Base-by-base conservation (phyloP, 2,329 filamentous ascomycete species). In the Dothideomycetes sp. region DNA sequence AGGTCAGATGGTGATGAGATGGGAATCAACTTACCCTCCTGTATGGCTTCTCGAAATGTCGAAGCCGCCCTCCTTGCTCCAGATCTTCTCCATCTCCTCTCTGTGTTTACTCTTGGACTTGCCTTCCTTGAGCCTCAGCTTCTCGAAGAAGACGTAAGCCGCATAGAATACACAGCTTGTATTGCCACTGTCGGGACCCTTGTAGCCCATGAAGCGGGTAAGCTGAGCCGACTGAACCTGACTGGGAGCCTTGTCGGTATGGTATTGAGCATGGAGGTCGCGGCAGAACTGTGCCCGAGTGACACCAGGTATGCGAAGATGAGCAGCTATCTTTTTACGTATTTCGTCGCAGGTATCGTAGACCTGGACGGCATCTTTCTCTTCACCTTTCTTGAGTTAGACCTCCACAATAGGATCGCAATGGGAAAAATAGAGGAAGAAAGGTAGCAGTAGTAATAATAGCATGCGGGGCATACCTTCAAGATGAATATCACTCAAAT, bases 81-180 rank as follows among this genome's bases (percentile, higher is more conserved):
- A 63, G 3, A 49, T 45, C 4, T 47, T 42, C 52, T 77, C 72
- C 69, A 77, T 75, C 41, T 70, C 65, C 44, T 60, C 36, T 10
- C 73, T 57, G 49, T 67, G 64, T 50, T 69, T 63, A 14, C 54
- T 62, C 59, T 77, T 77, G 33, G 65, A 58, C 53, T 71, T 75
- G 0, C 59, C 57, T 38, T 72, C 60, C 49, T 63, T 63, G 39
- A 77, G 55, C 12, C 73, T 57, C 47, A 70, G 45, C 59, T 77
- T 78, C 58, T 79, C 73, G 48, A 78, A 78, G 52, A 68, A 75
- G 15, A 74, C 64, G 49, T 77, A 78, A 0, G 60, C 63, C 3
- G 64, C 66, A 47, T 78, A 77, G 49, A 68, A 78, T 1, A 69
- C 58, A 7, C 48, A 47, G 38, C 59, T 69, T 3, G 63, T 68